Base-by-base conservation (phyloP, 495 filamentous ascomycete species). In the Aspergillus steynii region DNA sequence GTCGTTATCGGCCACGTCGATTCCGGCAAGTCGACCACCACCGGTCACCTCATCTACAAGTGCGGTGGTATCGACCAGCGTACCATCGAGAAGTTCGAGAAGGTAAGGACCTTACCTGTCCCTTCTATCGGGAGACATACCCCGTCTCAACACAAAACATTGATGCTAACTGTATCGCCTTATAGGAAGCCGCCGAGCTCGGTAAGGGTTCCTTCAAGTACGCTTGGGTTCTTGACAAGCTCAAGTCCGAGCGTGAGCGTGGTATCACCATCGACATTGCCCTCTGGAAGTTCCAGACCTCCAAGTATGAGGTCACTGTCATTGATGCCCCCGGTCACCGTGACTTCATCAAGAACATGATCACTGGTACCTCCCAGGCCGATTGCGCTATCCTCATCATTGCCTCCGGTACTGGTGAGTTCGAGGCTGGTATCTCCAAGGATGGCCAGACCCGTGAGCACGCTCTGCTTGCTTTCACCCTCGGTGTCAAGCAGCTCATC, bases 291-390 rank as follows among this genome's bases (percentile, higher is more conserved):
- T 99, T 99, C 88, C 92, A 98, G 86, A 98, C 95, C 73, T 85
- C 89, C 73, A 95, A 89, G 86, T 99, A 96, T 87, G 93, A 96
- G 83, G 93, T 97, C 82, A 97, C 93, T 72, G 94, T 97, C 88
- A 97, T 97, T 80, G 93, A 99, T 80, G 95, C 95, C 83, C 95
- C 95, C 73, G 95, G 95, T 82, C 95, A 99, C 83, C 95, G 95
- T 92, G 95, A 99, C 78, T 99, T 99, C 85, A 99, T 99, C 91
- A 99, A 99, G 95, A 97, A 97, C 90, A 99, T 99, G 95, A 99
- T 98, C 86, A 98, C 95, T 84, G 95, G 95, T 90, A 98, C 95
- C 73, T 98, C 95, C 77, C 95, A 97, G 87, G 96, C 96, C 74
- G 95, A 99, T 77, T 98, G 93, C 83, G 95, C 96, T 73, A 91